Percentiles rank a stretch among this genome's conserved stretches.
phyloP scores from a whole-genome alignment of 2,329 filamentous ascomycete genomes.

The Penicillium sp. region DNA sequence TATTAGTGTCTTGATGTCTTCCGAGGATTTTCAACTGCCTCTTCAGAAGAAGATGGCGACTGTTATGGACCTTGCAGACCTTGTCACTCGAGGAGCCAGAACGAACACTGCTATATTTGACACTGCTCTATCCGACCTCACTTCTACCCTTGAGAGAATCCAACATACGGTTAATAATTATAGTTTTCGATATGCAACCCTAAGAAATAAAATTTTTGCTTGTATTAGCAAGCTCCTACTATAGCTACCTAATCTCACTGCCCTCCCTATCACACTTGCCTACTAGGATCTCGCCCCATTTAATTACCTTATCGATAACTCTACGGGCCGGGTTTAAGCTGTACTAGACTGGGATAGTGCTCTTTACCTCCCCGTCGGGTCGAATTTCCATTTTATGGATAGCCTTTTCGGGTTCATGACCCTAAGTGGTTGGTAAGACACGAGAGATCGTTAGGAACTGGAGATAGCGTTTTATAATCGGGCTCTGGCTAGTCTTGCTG shows the following conservation, averaged over 20 bases:
- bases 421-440: conserved; percentile 20
- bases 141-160: conserved; percentile 20
- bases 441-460: conserved; percentile 18
- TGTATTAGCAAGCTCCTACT: conserved; percentile 20
- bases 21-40: conserved; percentile 20
- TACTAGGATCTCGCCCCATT: conserved; percentile 23
- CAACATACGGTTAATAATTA: conserved; percentile 19
- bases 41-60: conserved; percentile 22
- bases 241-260: conserved; percentile 13
- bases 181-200: conserved; percentile 15
- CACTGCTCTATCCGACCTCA: conserved; percentile 16
- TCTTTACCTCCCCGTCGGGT: conserved; percentile 20
- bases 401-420: conserved; percentile 22
- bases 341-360: conserved; percentile 22
- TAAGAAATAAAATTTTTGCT: conserved; percentile 14
- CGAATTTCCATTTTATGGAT: conserved; percentile 24
- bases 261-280: conserved; percentile 20
- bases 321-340: conserved; percentile 19
- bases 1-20: conserved; percentile 27
- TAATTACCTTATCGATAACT: conserved; percentile 23
- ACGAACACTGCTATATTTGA: conserved; percentile 18
- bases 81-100: conserved; percentile 24
- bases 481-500: conserved; percentile 23
- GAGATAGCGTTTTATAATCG: conserved; percentile 20
- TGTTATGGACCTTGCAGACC: conserved; percentile 22